Conservation (phyloP, 2,329 filamentous ascomycete genomes). For the Aspergillus fischeri region DNA sequence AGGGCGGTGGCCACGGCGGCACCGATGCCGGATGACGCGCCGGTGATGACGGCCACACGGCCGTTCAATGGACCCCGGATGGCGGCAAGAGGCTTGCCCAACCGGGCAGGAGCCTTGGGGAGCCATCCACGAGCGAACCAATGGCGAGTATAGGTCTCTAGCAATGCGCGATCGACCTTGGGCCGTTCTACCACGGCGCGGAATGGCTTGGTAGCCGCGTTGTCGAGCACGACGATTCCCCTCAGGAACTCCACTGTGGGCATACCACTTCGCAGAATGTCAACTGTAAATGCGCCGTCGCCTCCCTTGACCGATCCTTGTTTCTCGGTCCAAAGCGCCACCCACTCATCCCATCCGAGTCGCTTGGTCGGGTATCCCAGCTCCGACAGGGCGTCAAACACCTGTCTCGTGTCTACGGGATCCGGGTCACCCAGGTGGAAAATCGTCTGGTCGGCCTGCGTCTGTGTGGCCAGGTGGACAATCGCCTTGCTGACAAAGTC, state of each 20-base stretch:
- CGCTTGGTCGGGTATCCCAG: slow-evolving; percentile 68
- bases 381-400: slow-evolving; percentile 61
- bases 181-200: slow-evolving; percentile 59
- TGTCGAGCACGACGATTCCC: slow-evolving; percentile 69
- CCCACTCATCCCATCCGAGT: slow-evolving; percentile 70
- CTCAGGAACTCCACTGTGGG: slow-evolving; percentile 67
- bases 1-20: slow-evolving; percentile 68
- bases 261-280: slow-evolving; percentile 78
- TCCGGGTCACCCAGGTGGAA: slow-evolving; percentile 73
- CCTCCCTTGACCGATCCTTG: slow-evolving; percentile 61
- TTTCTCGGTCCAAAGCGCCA: slow-evolving; percentile 67
- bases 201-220: slow-evolving; percentile 61
- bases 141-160: slow-evolving; percentile 74
- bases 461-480: slow-evolving; percentile 63
- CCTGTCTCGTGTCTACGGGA: slow-evolving; percentile 60
- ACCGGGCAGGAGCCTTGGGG: slow-evolving; percentile 55
- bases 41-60: slow-evolving; percentile 71
- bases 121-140: slow-evolving; percentile 80
- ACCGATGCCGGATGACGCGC: slow-evolving; percentile 75
- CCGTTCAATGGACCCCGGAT: slow-evolving; percentile 60
- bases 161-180: slow-evolving; percentile 64
- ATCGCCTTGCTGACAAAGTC: slow-evolving; percentile 76
- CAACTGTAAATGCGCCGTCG: slow-evolving; percentile 70
- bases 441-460: slow-evolving; percentile 57
- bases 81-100: slow-evolving; percentile 41